Evolutionary conservation across 2,329 filamentous ascomycete genomes (phyloP).

Genomic region (Xylaria sp.): DNA sequence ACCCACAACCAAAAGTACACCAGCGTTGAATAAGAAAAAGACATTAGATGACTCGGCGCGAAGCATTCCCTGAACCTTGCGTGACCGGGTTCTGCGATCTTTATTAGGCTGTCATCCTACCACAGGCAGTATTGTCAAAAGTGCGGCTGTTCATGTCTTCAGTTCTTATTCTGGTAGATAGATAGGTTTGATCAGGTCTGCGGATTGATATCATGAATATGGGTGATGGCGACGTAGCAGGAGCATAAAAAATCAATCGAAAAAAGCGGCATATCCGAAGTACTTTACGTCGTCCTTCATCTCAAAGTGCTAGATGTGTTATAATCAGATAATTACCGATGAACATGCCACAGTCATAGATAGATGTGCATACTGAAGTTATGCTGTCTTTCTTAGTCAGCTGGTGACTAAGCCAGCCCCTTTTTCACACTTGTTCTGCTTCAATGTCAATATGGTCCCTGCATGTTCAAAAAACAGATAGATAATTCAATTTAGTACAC

Average conservation of each 20-base stretch:
- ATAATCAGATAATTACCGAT: neutral
- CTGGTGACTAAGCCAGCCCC: no score
- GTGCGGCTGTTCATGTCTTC: neutral
- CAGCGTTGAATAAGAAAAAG: constrained; percentile 2
- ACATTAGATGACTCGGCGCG: neutral
- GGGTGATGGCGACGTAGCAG: neutral
- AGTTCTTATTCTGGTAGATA: neutral
- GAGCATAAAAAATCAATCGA: neutral
- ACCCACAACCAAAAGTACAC: constrained; percentile 82
- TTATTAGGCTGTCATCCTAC: neutral
- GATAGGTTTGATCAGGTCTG: neutral
- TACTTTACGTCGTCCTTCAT: neutral
- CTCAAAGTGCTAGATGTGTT: neutral
- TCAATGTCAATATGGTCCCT: no score
- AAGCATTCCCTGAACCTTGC: neutral
- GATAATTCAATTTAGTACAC: no score
- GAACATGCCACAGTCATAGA: neutral
- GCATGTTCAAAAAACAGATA: no score
- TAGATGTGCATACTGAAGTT: neutral
- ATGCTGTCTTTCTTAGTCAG: no score
- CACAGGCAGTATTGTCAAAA: neutral
- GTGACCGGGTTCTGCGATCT: neutral
- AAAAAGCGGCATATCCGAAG: neutral
- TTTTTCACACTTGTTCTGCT: no score
- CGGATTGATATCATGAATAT: constrained; percentile 4